phyloP scores from a whole-genome alignment of 352 stramenopile species.

The Ochromonadaceae sp. region DNA sequence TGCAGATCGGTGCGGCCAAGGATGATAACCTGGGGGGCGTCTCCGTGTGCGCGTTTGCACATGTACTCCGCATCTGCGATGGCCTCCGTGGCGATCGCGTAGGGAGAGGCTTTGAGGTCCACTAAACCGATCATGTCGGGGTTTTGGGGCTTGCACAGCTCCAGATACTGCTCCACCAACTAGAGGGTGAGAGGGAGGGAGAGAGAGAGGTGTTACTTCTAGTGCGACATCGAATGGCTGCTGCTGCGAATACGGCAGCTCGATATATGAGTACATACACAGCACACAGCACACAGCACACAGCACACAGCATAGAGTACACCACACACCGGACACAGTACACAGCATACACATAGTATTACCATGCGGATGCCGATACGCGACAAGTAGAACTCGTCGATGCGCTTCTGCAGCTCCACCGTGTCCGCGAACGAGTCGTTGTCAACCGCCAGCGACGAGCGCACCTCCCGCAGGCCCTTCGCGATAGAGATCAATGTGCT shows the following conservation, averaged over 20 bases:
- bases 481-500: conserved; percentile 97
- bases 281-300: no score
- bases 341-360: no score
- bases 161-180: conserved; percentile 98
- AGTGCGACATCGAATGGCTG: no score
- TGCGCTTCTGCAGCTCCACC: conserved; percentile 85
- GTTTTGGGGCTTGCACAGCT: conserved; percentile 61
- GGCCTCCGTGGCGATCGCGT: conserved; percentile 83
- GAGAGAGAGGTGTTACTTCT: no score
- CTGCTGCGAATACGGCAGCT: no score
- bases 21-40: conserved; percentile 94
- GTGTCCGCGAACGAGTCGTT: conserved; percentile 56
- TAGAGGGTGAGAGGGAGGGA: no score
- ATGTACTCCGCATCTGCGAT: conserved; percentile 96
- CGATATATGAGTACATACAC: no score
- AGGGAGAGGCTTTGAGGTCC: conserved; percentile 84
- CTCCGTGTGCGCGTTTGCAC: conserved; percentile 96
- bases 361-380: conserved; percentile 96
- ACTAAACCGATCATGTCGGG: conserved; percentile 64
- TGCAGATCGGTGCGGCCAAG: conserved; percentile 92
- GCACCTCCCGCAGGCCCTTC: conserved; percentile 92
- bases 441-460: conserved; percentile 58
- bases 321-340: no score
- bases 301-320: no score
- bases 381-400: conserved; percentile 98